These are phyloP conservation scores for Cladosporium sp. DNA, from an alignment of 2,329 filamentous ascomycete genomes.

Conservation along the genomic window DNA sequence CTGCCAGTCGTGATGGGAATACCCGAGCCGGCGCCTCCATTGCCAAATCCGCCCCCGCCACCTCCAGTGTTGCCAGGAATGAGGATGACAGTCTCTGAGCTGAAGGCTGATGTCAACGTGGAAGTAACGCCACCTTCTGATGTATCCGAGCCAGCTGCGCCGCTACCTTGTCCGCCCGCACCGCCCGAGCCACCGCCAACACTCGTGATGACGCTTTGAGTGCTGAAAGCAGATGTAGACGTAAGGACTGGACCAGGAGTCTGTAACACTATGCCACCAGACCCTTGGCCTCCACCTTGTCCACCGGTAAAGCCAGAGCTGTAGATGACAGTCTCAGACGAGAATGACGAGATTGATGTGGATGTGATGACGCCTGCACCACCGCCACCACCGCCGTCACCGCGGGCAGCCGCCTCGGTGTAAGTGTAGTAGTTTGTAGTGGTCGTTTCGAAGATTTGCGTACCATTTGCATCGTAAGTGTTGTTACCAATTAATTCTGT, in stretches of 20 bases:
- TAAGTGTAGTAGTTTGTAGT: slow-evolving; percentile 23
- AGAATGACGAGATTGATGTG: slow-evolving; percentile 6
- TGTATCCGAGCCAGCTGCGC: slow-evolving; percentile 13
- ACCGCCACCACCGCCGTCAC: slow-evolving; percentile 18
- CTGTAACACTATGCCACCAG: background rate
- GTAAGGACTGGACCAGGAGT: slow-evolving; percentile 9
- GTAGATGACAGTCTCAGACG: slow-evolving; percentile 8
- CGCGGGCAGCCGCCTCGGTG: slow-evolving; percentile 10
- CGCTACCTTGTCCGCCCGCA: slow-evolving; percentile 8
- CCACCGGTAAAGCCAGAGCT: slow-evolving; percentile 7
- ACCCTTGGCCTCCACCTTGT: slow-evolving; percentile 1
- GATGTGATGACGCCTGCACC: slow-evolving; percentile 21
- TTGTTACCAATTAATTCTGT: slow-evolving; percentile 21
- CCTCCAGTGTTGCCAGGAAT: background rate
- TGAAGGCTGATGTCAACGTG: background rate
- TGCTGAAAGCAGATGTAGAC: slow-evolving; percentile 18
- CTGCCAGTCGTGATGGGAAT: background rate
- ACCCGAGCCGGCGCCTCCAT: background rate
- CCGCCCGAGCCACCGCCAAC: slow-evolving; percentile 14
- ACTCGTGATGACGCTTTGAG: slow-evolving; percentile 17
- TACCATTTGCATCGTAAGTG: slow-evolving; percentile 22
- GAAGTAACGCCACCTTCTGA: slow-evolving; percentile 4
- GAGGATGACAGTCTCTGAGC: background rate
- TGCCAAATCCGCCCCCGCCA: background rate
- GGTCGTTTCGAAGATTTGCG: slow-evolving; percentile 21